These are phyloP conservation scores for Lentinula guzmanii DNA, from an alignment of 768 basidiomycete species.

Conservation along the genomic window DNA sequence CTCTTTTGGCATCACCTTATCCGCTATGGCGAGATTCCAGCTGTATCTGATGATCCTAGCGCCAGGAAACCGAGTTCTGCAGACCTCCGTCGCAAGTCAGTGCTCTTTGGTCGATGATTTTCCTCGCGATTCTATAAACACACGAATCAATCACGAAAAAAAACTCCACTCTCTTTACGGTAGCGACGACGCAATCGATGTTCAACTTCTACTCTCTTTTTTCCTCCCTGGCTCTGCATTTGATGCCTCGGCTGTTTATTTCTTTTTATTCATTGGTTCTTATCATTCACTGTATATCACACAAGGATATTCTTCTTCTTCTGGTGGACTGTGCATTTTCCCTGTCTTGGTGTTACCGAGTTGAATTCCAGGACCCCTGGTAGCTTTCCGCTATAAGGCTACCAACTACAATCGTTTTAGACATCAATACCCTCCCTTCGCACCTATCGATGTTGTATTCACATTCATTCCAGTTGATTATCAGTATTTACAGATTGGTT, in stretches of 20 bases:
- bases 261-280: not conserved
- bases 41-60: conserved; percentile 55
- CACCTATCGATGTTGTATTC: not conserved
- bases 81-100: not conserved
- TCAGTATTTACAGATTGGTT: no score
- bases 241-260: conserved; percentile 3
- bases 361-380: no score
- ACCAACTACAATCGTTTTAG: no score
- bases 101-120: conserved; percentile 28
- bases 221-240: not conserved
- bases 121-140: not conserved
- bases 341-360: not conserved
- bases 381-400: no score
- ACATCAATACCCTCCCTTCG: not conserved
- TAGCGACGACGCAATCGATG: not conserved
- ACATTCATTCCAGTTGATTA: not conserved
- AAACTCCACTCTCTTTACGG: not conserved
- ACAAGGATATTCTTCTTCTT: not conserved
- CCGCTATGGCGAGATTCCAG: conserved; percentile 67
- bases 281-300: not conserved
- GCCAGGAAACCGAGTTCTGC: conserved; percentile 27
- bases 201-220: not conserved
- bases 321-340: not conserved
- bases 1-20: conserved; percentile 75
- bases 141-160: not conserved